phyloP scores from a whole-genome alignment of 768 basidiomycete genomes.

The Termitomyces eurrhizus region DNA sequence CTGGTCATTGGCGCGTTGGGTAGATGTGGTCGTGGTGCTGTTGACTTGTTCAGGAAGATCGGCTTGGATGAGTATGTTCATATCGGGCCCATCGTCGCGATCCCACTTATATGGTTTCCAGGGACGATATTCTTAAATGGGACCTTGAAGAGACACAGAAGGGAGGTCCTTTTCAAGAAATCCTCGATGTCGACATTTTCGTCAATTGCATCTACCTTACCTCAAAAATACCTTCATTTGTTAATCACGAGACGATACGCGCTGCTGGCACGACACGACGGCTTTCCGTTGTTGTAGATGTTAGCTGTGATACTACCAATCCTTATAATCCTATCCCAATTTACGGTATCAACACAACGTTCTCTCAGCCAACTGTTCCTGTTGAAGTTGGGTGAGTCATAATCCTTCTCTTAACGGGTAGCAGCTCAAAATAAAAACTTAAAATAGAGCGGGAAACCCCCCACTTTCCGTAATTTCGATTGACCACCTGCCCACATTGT shows the following conservation, averaged over 20 bases:
- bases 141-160: conserved; percentile 95
- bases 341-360: conserved; percentile 91
- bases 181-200: conserved; percentile 95
- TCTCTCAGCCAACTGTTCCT: conserved; percentile 85
- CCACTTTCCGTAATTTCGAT: conserved; percentile 87
- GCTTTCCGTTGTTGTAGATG: conserved; percentile 87
- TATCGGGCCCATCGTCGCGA: not conserved
- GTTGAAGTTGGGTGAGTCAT: conserved; percentile 73
- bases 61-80: conserved; percentile 85
- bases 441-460: conserved; percentile 53
- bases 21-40: conserved; percentile 90
- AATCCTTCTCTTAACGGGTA: not conserved
- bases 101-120: conserved; percentile 23
- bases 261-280: conserved; percentile 64
- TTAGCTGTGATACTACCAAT: conserved; percentile 99
- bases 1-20: conserved; percentile 97
- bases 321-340: conserved; percentile 98
- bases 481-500: conserved; percentile 92
- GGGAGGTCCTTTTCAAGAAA: conserved; percentile 94
- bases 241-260: conserved; percentile 67
- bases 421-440: not conserved
- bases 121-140: conserved; percentile 95
- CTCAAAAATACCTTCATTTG: conserved; percentile 79
- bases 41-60: conserved; percentile 93
- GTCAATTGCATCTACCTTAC: conserved; percentile 99